These are phyloP conservation scores for Dinochytrium kinnereticum DNA, from an alignment of 371 early-diverging fungal species.

Conservation along the genomic window DNA sequence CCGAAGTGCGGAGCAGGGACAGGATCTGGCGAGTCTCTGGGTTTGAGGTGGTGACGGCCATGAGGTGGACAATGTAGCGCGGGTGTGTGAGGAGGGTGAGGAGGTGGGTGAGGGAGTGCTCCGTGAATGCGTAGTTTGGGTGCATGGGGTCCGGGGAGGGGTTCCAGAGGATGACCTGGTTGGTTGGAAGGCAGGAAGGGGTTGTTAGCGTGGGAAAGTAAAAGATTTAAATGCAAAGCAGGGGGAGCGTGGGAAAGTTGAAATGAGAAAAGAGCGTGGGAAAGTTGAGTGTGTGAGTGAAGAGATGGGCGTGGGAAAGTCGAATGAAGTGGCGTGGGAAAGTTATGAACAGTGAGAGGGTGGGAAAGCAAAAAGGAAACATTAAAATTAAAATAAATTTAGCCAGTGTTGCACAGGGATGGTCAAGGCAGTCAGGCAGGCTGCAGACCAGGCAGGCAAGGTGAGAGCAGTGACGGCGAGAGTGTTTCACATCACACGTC, in stretches of 20 bases:
- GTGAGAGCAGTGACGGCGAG: too few relatives aligned
- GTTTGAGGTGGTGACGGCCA: constrained; percentile 52
- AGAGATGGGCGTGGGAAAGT: too few relatives aligned
- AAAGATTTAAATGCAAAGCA: not conserved
- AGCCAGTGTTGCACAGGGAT: too few relatives aligned
- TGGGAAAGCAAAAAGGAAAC: too few relatives aligned
- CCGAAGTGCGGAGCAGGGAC: constrained; percentile 50
- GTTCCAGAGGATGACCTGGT: constrained; percentile 64
- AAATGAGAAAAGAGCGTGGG: not conserved
- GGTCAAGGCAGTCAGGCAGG: too few relatives aligned
- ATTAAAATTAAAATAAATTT: too few relatives aligned
- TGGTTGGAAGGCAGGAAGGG: not conserved
- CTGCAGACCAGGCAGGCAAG: too few relatives aligned
- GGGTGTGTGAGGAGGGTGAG: constrained; percentile 17
- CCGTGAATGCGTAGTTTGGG: constrained; percentile 64
- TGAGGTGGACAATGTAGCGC: constrained; percentile 53
- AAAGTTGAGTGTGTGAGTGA: too few relatives aligned
- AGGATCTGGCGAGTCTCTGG: constrained; percentile 56
- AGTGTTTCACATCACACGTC: too few relatives aligned
- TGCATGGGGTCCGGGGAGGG: constrained; percentile 62
- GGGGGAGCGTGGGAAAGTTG: not conserved
- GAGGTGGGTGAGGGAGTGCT: constrained; percentile 36
- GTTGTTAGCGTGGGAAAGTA: not conserved
- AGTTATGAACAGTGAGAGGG: too few relatives aligned
- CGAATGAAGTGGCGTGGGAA: too few relatives aligned